Conservation (phyloP, 208 protist genomes). For the Acanthamoeba quina region DNA sequence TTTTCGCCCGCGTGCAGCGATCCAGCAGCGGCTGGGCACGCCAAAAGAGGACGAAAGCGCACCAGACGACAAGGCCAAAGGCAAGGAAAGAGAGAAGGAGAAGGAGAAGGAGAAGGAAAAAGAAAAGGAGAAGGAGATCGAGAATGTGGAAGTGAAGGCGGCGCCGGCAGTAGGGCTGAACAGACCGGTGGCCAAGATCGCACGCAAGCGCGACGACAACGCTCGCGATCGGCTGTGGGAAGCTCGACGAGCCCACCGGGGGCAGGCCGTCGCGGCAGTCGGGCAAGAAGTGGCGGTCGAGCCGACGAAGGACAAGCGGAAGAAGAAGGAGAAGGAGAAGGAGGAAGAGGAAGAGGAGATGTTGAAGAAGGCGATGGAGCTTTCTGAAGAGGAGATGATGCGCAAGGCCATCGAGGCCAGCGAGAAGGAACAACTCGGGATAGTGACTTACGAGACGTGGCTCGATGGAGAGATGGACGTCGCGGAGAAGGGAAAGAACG, state of each 20-base stretch:
- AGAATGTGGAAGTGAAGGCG: background rate
- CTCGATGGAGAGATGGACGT: background rate
- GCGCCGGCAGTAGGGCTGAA: background rate
- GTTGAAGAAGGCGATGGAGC: background rate
- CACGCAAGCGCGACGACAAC: slow-evolving; percentile 27
- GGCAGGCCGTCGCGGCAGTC: background rate
- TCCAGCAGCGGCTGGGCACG: background rate
- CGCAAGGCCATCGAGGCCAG: background rate
- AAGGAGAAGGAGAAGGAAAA: slow-evolving; percentile 39
- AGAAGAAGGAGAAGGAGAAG: background rate
- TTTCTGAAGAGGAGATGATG: background rate
- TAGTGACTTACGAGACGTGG: background rate
- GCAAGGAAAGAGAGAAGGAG: background rate
- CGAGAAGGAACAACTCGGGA: background rate
- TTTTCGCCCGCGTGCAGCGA: background rate
- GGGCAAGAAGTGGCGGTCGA: background rate
- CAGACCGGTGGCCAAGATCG: slow-evolving; percentile 44
- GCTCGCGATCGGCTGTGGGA: background rate
- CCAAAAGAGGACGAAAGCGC: background rate
- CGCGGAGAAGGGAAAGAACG: background rate
- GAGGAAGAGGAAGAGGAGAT: background rate
- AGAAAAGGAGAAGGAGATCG: background rate
- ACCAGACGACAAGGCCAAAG: background rate
- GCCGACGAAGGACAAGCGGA: background rate
- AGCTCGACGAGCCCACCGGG: background rate